Evolutionary conservation across 2,329 filamentous ascomycete species (phyloP).

Genomic region (Aspergillus proliferans): DNA sequence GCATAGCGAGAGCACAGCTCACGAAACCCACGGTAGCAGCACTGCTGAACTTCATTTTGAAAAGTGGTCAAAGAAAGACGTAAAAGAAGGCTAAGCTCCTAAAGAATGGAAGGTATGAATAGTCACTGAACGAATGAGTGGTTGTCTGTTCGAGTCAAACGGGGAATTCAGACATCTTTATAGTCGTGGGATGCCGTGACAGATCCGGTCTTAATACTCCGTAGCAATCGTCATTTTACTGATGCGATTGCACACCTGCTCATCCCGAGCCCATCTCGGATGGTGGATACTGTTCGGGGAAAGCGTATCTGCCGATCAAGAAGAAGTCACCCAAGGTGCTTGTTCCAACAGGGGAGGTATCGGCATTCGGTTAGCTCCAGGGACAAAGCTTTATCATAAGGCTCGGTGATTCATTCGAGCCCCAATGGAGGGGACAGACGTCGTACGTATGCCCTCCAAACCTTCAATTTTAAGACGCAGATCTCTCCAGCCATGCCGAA

Average conservation of each 20-base stretch:
- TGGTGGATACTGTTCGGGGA: not conserved
- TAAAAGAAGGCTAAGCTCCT: not conserved
- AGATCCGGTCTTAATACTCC: not conserved
- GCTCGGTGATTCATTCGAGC: not conserved
- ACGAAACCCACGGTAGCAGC: not conserved
- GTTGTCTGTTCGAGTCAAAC: not conserved
- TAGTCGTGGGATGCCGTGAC: not conserved
- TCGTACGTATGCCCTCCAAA: not conserved
- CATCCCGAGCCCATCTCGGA: not conserved
- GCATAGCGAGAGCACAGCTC: constrained; percentile 1
- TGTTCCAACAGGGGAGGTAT: not conserved
- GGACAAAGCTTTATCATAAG: not conserved
- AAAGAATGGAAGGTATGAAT: not conserved
- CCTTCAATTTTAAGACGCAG: not conserved
- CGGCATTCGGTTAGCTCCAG: not conserved
- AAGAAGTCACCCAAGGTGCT: not conserved
- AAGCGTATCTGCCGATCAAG: not conserved
- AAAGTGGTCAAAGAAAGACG: not conserved
- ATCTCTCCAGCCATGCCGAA: not conserved
- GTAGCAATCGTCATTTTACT: not conserved
- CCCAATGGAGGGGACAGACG: not conserved
- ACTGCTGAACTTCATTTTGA: constrained; percentile 1
- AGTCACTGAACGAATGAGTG: not conserved
- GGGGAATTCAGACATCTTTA: not conserved
- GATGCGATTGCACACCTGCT: not conserved